These are phyloP conservation scores for Chlorella sp. DNA, from an alignment of 139 green algal genomes.

Conservation along the genomic window DNA sequence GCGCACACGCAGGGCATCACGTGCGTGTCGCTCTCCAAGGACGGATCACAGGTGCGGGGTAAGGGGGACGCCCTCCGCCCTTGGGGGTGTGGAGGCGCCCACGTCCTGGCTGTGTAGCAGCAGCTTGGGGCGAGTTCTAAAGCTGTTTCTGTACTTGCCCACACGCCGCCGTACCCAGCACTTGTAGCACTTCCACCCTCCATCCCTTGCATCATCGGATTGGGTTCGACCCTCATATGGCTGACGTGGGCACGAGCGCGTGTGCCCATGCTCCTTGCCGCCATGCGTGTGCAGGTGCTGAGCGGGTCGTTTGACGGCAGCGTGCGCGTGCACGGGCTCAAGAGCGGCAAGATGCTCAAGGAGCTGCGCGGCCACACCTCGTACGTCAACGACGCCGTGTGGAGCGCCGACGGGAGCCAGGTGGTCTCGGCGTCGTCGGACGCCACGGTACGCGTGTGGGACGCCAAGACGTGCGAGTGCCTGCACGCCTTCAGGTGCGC, in stretches of 20 bases:
- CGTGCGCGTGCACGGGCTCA: constrained; percentile 88
- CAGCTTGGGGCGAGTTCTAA: no score
- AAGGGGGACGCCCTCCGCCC: no score
- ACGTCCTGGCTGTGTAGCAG: no score
- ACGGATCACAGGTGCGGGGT: constrained; percentile 76
- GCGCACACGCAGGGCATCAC: constrained; percentile 92
- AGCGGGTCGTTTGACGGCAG: constrained; percentile 83
- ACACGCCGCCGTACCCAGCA: no score
- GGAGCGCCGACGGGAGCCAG: constrained; percentile 65
- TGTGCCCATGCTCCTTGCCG: background rate
- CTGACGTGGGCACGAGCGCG: background rate
- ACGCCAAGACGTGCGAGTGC: constrained; percentile 86
- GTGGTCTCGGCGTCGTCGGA: constrained; percentile 75
- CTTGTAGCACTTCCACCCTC: no score
- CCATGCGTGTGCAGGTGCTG: constrained; percentile 81
- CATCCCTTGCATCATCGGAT: background rate
- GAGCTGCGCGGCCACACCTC: constrained; percentile 92
- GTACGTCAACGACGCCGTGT: constrained; percentile 88
- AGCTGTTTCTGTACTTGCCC: no score
- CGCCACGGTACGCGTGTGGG: constrained; percentile 87
- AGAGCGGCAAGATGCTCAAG: constrained; percentile 94
- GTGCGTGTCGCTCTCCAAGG: constrained; percentile 74
- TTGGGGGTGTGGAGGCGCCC: no score
- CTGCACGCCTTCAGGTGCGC: constrained; percentile 56
- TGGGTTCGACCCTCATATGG: background rate